Evolutionary conservation across 176 grass and related monocot species (phyloP).

Genomic region (Zizania latifolia): DNA sequence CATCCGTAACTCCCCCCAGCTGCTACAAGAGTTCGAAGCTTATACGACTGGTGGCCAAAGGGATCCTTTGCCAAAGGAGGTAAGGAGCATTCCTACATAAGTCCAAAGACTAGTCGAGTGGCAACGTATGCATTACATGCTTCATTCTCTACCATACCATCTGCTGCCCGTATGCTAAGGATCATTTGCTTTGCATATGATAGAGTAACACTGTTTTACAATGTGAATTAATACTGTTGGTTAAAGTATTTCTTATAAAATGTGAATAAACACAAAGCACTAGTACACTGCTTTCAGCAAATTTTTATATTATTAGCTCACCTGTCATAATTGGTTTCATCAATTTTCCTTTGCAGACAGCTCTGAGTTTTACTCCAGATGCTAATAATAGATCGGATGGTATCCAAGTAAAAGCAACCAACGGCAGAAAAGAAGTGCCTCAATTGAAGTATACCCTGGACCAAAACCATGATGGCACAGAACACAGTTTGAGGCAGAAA

Average conservation of each 20-base stretch:
- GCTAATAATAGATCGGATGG: conserved; percentile 5
- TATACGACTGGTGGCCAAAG: background rate
- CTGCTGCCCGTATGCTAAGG: background rate
- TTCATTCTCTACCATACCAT: background rate
- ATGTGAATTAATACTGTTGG: too few species aligned
- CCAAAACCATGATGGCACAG: background rate
- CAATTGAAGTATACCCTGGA: background rate
- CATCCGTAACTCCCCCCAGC: background rate
- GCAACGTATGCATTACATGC: background rate
- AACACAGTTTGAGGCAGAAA: background rate
- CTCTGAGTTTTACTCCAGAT: conserved; percentile 19
- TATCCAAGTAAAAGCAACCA: background rate
- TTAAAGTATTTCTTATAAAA: background rate
- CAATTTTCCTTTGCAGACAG: background rate
- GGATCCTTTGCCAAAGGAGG: background rate
- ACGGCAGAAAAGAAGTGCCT: background rate
- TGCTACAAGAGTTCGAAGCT: conserved; percentile 19
- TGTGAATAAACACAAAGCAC: background rate
- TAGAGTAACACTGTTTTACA: too few species aligned
- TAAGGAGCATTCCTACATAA: conserved; percentile 11
- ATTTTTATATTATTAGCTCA: background rate
- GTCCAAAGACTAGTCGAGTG: background rate
- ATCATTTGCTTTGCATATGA: background rate
- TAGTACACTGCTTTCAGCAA: background rate
- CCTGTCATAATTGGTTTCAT: background rate